Base-by-base conservation (phyloP, 2,329 filamentous ascomycete genomes). In the Alternaria postmessia region DNA sequence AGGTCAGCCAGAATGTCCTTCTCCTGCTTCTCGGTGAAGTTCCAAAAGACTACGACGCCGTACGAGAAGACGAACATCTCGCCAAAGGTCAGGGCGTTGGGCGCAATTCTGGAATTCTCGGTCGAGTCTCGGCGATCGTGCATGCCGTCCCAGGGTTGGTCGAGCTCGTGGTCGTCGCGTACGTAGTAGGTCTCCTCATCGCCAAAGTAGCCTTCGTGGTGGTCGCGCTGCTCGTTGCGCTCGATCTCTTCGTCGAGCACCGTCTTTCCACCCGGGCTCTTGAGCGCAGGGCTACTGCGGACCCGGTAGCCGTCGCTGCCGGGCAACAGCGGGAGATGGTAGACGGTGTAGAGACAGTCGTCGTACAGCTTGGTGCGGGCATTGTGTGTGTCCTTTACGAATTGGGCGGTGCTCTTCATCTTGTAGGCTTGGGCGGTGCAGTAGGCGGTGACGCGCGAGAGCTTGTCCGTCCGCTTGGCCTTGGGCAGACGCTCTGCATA, bases 11-110 rank as follows among this genome's bases (percentile, higher is more conserved):
- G 86, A 47, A 98, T 92, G 71, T 97, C 94, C 79, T 97, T 97
- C 78, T 99, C 95, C 77, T 99, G 95, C 66, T 90, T 87, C 78
- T 97, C 94, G 11, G 92, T 94, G 71, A 99, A 97, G 78, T 99
- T 99, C 95, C 95, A 99, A 77, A 99, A 97, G 5, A 99, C 95
- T 0, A 95, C 94, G 0, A 99, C 94, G 20, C 95, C 95, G 74
- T 99, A 99, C 16, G 92, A 94, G 78, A 96, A 98, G 70, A 99
- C 90, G 75, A 97, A 98, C 88, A 98, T 92, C 80, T 99, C 95
- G 42, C 92, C 94, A 74, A 96, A 93, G 57, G 89, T 86, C 72
- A 94, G 89, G 36, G 89, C 87, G 73, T 93, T 88, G 6, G 91
- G 86, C 1, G 87, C 87, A 24, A 92, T 84, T 28, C 87, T 85